Evolutionary conservation across 345 rosid genomes (phyloP).

Genomic region (Eucalyptus polybractea): DNA sequence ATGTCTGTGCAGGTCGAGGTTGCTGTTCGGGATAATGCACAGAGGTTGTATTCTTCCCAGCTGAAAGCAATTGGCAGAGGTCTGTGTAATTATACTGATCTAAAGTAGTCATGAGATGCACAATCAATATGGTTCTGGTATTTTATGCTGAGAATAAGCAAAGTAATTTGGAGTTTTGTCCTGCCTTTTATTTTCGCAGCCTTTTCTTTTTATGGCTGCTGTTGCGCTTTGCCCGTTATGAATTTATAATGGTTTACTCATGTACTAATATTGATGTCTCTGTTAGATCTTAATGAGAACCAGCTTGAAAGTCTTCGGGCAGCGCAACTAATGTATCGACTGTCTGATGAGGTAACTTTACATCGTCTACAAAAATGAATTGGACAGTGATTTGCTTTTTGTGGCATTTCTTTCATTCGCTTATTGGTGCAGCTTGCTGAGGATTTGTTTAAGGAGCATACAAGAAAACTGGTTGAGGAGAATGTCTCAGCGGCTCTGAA

Average conservation of each 20-base stretch:
- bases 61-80: conserved; percentile 74
- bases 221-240: background rate
- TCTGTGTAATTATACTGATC: background rate
- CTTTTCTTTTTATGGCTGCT: background rate
- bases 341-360: conserved; percentile 72
- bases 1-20: conserved; percentile 58
- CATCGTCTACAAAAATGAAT: background rate
- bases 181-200: background rate
- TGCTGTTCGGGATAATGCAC: conserved; percentile 95
- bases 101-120: background rate
- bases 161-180: background rate
- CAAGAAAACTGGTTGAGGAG: conserved; percentile 53
- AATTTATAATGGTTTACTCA: background rate
- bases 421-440: conserved; percentile 61
- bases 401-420: background rate
- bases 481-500: conserved; percentile 55
- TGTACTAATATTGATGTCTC: background rate
- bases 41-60: conserved; percentile 60
- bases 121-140: background rate
- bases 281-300: conserved; percentile 46
- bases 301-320: conserved; percentile 72
- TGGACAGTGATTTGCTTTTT: background rate
- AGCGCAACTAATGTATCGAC: conserved; percentile 51
- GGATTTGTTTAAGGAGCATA: conserved; percentile 64
- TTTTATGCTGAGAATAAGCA: background rate